These are phyloP conservation scores for Exophiala sp. DNA, from an alignment of 2,329 filamentous ascomycete genomes.

Conservation along the genomic window DNA sequence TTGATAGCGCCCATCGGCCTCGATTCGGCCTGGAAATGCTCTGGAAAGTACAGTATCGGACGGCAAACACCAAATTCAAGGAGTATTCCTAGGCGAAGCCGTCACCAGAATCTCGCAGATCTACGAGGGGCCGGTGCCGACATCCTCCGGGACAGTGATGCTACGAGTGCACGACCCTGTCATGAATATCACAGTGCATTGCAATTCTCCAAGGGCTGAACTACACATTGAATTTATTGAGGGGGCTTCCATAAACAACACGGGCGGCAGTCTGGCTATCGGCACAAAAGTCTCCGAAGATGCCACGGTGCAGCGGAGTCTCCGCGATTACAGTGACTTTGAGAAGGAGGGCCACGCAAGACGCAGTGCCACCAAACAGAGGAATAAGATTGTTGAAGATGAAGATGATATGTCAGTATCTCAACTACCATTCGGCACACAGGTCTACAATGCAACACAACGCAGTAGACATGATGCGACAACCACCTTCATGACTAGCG, in stretches of 20 bases:
- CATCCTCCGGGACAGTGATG: neutral
- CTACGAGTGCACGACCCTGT: conserved; percentile 7
- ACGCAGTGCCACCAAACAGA: neutral
- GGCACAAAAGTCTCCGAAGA: conserved; percentile 1
- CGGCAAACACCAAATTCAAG: conserved; percentile 8
- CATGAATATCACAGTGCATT: conserved; percentile 5
- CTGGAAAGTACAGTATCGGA: conserved; percentile 10
- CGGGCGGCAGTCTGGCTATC: neutral
- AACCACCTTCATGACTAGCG: neutral
- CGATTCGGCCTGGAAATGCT: neutral
- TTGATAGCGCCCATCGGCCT: neutral
- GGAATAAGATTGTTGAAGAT: neutral
- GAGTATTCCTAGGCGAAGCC: conserved; percentile 4
- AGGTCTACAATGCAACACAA: neutral
- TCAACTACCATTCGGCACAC: conserved; percentile 8
- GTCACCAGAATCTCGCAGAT: neutral
- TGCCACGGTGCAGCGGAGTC: neutral
- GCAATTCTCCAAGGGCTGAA: conserved; percentile 2
- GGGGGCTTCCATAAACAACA: neutral
- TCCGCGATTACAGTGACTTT: neutral
- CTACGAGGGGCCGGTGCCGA: neutral
- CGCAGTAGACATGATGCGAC: neutral
- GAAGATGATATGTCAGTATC: conserved; percentile 6
- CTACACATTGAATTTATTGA: neutral
- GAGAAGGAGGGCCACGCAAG: neutral